Conservation (phyloP, 352 stramenopile genomes). For the Pythium periplocum region DNA sequence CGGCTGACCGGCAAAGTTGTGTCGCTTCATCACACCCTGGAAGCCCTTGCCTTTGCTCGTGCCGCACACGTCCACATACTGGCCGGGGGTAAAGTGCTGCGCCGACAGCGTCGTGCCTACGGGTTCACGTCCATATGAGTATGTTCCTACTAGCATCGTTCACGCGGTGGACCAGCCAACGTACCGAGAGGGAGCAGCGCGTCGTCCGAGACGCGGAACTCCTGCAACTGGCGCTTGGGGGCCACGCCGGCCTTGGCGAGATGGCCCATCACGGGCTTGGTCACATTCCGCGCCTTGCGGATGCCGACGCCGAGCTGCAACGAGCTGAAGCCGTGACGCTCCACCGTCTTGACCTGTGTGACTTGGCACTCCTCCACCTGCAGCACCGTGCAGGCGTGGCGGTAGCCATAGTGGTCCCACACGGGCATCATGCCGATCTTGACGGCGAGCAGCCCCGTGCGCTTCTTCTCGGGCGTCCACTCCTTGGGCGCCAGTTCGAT, state of each 20-base stretch:
- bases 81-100: slow-evolving; percentile 96
- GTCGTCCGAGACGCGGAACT: slow-evolving; percentile 93
- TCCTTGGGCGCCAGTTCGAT: slow-evolving; percentile 23
- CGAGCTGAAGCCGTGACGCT: slow-evolving; percentile 92
- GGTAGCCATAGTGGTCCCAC: slow-evolving; percentile 97
- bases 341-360: slow-evolving; percentile 94
- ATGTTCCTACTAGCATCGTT: too few species aligned
- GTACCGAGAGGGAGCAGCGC: slow-evolving; percentile 80
- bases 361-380: slow-evolving; percentile 92
- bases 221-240: slow-evolving; percentile 93
- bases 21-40: slow-evolving; percentile 98
- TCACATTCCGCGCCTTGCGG: slow-evolving; percentile 95
- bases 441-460: slow-evolving; percentile 87
- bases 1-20: slow-evolving; percentile 95
- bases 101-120: slow-evolving; percentile 88
- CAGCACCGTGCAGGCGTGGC: slow-evolving; percentile 94
- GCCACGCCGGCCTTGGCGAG: slow-evolving; percentile 89
- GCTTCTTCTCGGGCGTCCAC: slow-evolving; percentile 80
- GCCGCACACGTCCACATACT: slow-evolving; percentile 97
- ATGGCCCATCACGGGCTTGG: slow-evolving; percentile 89
- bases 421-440: slow-evolving; percentile 99
- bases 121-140: too few species aligned
- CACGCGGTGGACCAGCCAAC: background rate
- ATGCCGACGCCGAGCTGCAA: slow-evolving; percentile 96
- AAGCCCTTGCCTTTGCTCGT: slow-evolving; percentile 90